phyloP scores from a whole-genome alignment of 352 stramenopile genomes.

The Pythium periplocum region DNA sequence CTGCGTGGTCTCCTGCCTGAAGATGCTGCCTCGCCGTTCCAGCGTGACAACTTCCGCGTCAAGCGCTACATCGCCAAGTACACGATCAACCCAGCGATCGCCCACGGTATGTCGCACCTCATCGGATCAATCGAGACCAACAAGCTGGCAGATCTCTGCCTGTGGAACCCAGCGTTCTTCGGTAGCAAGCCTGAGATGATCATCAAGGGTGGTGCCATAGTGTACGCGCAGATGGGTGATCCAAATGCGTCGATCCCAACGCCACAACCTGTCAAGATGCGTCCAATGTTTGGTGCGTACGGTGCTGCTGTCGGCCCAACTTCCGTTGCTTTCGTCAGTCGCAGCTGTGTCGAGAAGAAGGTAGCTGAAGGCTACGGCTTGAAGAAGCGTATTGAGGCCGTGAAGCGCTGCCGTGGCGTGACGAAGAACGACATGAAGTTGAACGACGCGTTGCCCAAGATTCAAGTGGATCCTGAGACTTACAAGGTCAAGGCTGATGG shows the following conservation, averaged over 20 bases:
- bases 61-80: conserved; percentile 97
- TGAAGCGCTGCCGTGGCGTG: conserved; percentile 78
- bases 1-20: conserved; percentile 86
- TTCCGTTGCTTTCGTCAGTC: conserved; percentile 90
- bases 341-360: conserved; percentile 67
- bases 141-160: conserved; percentile 93
- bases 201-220: conserved; percentile 94
- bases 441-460: conserved; percentile 92
- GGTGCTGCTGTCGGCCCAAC: conserved; percentile 49
- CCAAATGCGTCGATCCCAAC: conserved; percentile 96
- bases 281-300: conserved; percentile 90
- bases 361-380: conserved; percentile 75
- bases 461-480: conserved; percentile 95
- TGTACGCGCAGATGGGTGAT: conserved; percentile 96
- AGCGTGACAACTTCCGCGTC: conserved; percentile 93
- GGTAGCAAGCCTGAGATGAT: conserved; percentile 95
- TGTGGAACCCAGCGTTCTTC: conserved; percentile 96
- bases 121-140: conserved; percentile 91
- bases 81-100: conserved; percentile 97
- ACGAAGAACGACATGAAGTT: conserved; percentile 96
- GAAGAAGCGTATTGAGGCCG: conserved; percentile 81
- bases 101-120: conserved; percentile 94
- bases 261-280: conserved; percentile 94
- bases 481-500: conserved; percentile 93
- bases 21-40: conserved; percentile 45